phyloP scores from a whole-genome alignment of 1,139 yeast genomes.

The Sugiyamaella japonica region DNA sequence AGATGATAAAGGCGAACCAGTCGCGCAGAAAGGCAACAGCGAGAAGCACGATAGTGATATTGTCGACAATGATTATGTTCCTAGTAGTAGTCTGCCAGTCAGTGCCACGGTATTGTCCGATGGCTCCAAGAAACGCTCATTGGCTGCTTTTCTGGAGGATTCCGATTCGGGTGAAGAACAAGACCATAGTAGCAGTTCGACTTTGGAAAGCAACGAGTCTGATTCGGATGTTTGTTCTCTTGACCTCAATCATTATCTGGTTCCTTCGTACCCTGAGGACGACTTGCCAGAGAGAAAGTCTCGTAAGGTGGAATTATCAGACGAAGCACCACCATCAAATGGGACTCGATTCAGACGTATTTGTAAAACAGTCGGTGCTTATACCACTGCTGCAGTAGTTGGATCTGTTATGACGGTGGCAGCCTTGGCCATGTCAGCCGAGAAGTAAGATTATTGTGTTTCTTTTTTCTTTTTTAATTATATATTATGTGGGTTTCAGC shows the following conservation, averaged over 20 bases:
- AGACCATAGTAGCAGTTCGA: no score
- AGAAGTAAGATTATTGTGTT: conserved; percentile 1
- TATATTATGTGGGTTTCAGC: conserved; percentile 6
- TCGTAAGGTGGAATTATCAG: background rate
- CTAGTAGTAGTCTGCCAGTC: background rate
- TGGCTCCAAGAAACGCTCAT: background rate
- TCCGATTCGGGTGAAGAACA: background rate
- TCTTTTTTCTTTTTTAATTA: conserved; percentile 12
- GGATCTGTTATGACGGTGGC: conserved; percentile 32
- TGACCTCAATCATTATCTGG: background rate
- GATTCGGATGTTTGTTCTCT: background rate
- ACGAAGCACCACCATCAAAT: background rate
- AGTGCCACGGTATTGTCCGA: background rate
- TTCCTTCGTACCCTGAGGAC: background rate
- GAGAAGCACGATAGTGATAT: no score
- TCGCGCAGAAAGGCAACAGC: no score
- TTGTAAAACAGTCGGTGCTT: conserved; percentile 17
- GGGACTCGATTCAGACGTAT: background rate
- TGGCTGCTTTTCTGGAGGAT: background rate
- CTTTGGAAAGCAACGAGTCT: background rate
- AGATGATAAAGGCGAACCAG: no score
- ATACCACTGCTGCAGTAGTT: conserved; percentile 26
- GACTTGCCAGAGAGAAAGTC: conserved; percentile 3
- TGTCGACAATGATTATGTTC: background rate
- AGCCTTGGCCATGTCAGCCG: conserved; percentile 28